Evolutionary conservation across 768 basidiomycete genomes (phyloP), one percentile per base, ranked within the genome.

Genomic region (Pleurotus cornucopiae): DNA sequence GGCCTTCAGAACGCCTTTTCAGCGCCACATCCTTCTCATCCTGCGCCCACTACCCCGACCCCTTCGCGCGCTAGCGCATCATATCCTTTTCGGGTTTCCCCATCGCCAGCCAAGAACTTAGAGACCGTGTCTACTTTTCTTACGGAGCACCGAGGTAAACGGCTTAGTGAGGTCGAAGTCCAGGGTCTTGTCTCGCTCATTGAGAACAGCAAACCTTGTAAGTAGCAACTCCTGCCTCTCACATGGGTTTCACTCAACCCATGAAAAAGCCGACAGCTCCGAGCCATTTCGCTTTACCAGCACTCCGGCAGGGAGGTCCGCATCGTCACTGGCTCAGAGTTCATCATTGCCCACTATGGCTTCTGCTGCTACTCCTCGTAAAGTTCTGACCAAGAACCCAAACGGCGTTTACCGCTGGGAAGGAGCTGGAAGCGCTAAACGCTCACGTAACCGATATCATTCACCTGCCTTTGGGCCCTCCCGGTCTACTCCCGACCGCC

Each of bases 341-440:
- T 64, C 67, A 13, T 51, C 61, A n/a, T 64, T 71, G 43, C 65
- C 70, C 9, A 68, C 72, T 39, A 57, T 62, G 48, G 57, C 63
- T n/a, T 66, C 71, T 1, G 61, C 71, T 1, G 61, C 73, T 16
- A 64, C 76, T 13, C 74, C 82, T 4, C 77, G 77, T 14, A 84
- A 78, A 64, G 83, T 77, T 7, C 71, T 91, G 5, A 65, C 76
- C 18, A 81, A 73, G 64, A 92, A 92, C 62, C 89, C 89, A 0
- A 92, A 91, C 64, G 89, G 89, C 18, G 64, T 71, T 34, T 87
- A 87, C 68, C 76, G 77, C 47, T 90, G 86, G 85, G 79, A 84
- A 60, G 90, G 89, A n/a, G 85, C 75, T 30, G 88, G 89, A 43
- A 89, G 86, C 61, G 83, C 89, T 37, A 54, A 62, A 20, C 73